Percentiles rank a stretch among this genome's conserved stretches.
Evolutionary conservation across 768 basidiomycete genomes (phyloP).

Genomic region (Hericium alpestre): DNA sequence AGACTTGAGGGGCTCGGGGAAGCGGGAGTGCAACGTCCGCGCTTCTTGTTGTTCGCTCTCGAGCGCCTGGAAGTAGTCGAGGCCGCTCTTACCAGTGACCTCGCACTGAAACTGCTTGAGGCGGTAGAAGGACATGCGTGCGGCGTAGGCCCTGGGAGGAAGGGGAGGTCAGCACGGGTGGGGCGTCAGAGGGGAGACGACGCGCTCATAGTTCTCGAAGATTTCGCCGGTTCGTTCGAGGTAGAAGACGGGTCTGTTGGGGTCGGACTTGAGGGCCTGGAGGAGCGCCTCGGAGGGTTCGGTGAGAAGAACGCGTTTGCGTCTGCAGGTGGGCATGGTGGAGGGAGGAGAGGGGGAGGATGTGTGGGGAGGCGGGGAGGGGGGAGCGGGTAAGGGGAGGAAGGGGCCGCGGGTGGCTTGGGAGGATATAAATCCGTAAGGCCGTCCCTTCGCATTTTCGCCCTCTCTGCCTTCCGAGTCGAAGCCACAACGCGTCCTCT

Average conservation of each 20-base stretch:
- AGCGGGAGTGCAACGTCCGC: conserved; percentile 78
- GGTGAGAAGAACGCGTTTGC: conserved; percentile 83
- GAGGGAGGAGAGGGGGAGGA: conserved; percentile 13
- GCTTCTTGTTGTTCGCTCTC: conserved; percentile 88
- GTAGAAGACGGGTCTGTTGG: conserved; percentile 75
- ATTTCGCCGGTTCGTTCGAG: conserved; percentile 94
- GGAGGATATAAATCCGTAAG: neutral
- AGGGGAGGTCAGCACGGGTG: conserved; percentile 12
- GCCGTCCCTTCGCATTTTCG: neutral
- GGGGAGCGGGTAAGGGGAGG: conserved; percentile 2
- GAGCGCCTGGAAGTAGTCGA: conserved; percentile 91
- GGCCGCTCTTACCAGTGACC: conserved; percentile 86
- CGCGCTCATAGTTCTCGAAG: conserved; percentile 92
- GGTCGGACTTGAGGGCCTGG: conserved; percentile 51
- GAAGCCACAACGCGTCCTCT: neutral
- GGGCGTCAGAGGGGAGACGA: conserved; percentile 21
- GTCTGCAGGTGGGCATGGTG: conserved; percentile 66
- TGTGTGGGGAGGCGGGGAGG: conserved; percentile 7
- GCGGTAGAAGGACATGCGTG: conserved; percentile 90
- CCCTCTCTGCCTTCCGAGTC: conserved; percentile 1
- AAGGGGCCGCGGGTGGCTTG: conserved; percentile 3
- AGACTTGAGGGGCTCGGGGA: conserved; percentile 87
- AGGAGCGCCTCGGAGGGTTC: conserved; percentile 67
- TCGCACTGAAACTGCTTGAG: conserved; percentile 95
- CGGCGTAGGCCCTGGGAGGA: conserved; percentile 57